These are phyloP conservation scores for Saccharomycopsis capsularis DNA, from an alignment of 805 yeast species.

Conservation along the genomic window DNA sequence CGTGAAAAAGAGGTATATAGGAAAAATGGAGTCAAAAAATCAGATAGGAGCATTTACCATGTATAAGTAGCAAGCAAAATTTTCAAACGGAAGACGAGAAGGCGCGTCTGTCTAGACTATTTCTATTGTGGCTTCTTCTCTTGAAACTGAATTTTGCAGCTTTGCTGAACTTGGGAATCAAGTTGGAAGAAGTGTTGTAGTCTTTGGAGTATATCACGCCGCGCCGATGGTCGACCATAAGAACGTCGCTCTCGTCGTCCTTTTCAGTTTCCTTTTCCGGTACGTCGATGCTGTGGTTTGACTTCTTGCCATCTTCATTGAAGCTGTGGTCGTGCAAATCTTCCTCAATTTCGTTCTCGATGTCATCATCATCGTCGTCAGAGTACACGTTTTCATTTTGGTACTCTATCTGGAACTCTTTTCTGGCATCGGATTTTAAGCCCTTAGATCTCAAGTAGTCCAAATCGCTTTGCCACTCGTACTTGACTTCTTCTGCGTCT, in stretches of 20 bases:
- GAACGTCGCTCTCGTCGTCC: slow-evolving; percentile 15
- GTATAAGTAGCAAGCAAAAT: too few species aligned
- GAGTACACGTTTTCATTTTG: background rate
- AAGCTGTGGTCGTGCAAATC: slow-evolving; percentile 1
- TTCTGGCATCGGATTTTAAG: background rate
- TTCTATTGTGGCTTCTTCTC: slow-evolving; percentile 11
- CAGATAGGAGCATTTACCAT: too few species aligned
- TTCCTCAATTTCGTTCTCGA: background rate
- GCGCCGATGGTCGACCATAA: slow-evolving; percentile 19
- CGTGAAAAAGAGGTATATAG: background rate
- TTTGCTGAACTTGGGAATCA: slow-evolving; percentile 13
- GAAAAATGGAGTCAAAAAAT: background rate
- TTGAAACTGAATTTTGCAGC: slow-evolving; percentile 10
- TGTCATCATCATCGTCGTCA: slow-evolving; percentile 1
- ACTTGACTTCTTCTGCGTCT: slow-evolving; percentile 6
- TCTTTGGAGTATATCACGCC: slow-evolving; percentile 20
- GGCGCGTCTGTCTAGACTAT: slow-evolving; percentile 9
- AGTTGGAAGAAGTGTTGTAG: slow-evolving; percentile 12
- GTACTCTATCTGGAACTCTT: background rate
- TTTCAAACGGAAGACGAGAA: too few species aligned
- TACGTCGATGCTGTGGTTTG: background rate
- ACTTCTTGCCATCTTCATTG: background rate
- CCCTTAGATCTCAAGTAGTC: slow-evolving; percentile 3
- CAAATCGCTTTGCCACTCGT: slow-evolving; percentile 14
- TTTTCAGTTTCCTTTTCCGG: slow-evolving; percentile 15